Evolutionary conservation across 1,284 basidiomycete genomes (phyloP).

Genomic region (Apiotrichum akiyoshidainum): DNA sequence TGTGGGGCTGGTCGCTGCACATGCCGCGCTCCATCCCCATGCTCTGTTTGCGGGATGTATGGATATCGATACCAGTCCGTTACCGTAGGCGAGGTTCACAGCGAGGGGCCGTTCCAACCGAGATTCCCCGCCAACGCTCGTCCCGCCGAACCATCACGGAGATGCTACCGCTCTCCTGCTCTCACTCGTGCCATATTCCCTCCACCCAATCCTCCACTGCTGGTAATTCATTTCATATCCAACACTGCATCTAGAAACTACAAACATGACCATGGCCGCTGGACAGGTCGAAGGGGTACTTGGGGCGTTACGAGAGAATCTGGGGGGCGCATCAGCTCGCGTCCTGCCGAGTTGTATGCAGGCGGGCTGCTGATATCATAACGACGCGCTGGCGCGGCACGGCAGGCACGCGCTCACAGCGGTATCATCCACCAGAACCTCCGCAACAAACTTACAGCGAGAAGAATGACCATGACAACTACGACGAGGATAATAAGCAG

Average conservation of each 20-base stretch:
- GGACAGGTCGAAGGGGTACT: not conserved
- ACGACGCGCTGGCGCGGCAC: not conserved
- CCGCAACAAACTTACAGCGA: slow-evolving; percentile 68
- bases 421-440: not conserved
- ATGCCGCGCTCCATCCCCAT: too few relatives aligned
- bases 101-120: too few relatives aligned
- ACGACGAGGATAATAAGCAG: slow-evolving; percentile 82
- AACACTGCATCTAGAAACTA: not conserved
- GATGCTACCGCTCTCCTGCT: not conserved
- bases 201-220: too few relatives aligned
- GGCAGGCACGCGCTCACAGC: too few relatives aligned
- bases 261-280: not conserved
- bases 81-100: too few relatives aligned
- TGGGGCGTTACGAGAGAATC: slow-evolving; percentile 24
- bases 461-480: slow-evolving; percentile 81
- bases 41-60: too few relatives aligned
- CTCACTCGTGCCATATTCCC: not conserved
- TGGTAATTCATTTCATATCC: not conserved
- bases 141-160: not conserved
- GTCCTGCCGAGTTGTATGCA: not conserved
- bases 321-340: not conserved
- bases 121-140: too few relatives aligned
- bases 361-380: not conserved
- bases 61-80: too few relatives aligned
- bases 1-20: too few relatives aligned